Evolutionary conservation across 225 moss, liverwort and hornwort species (phyloP).

Genomic region (Thuidium tamariscinum): DNA sequence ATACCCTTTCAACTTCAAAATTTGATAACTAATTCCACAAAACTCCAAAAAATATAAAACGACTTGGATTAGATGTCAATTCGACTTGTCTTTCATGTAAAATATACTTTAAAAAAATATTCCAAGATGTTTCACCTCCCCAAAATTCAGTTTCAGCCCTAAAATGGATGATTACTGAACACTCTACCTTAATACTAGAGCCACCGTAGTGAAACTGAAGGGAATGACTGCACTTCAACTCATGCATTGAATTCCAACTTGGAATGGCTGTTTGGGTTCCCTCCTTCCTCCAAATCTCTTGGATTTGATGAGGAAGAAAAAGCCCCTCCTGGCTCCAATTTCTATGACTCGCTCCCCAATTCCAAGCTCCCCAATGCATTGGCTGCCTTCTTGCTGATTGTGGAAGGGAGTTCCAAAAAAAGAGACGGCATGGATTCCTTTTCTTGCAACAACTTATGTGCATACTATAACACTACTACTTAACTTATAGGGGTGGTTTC

Average conservation of each 20-base stretch:
- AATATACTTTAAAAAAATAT: too few relatives aligned
- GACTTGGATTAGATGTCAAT: too few relatives aligned
- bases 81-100: too few relatives aligned
- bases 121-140: too few relatives aligned
- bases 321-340: neutral
- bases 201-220: neutral
- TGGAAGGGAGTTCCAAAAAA: too few relatives aligned
- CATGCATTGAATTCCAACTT: neutral
- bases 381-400: neutral
- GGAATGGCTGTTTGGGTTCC: neutral
- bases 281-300: neutral
- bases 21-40: too few relatives aligned
- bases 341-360: neutral
- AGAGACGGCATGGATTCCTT: too few relatives aligned
- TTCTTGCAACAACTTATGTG: neutral
- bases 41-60: too few relatives aligned
- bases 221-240: neutral
- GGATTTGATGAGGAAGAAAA: neutral
- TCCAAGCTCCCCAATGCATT: neutral
- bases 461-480: neutral
- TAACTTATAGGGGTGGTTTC: neutral
- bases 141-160: too few relatives aligned
- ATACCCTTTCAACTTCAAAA: too few relatives aligned
- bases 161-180: too few relatives aligned
- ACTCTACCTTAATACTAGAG: too few relatives aligned